Percentiles rank a stretch among this genome's conserved stretches.
phyloP scores from a whole-genome alignment of 345 rosid genomes.

The Balakata baccata region DNA sequence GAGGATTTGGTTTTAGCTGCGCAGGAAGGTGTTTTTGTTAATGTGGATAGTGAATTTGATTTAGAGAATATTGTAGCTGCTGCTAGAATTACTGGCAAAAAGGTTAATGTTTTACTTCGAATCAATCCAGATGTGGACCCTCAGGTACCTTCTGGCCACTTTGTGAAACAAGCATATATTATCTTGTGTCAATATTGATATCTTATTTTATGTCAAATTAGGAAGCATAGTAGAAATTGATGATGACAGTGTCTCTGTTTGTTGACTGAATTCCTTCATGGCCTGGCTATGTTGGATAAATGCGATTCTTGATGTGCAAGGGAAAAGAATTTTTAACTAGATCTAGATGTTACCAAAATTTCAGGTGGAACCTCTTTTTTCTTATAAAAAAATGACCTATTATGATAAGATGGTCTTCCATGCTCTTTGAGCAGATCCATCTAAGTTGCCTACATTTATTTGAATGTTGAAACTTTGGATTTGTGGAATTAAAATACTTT shows the following conservation, averaged over 20 bases:
- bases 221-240: not conserved
- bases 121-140: constrained; percentile 99
- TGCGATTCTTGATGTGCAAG: not conserved
- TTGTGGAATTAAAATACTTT: not conserved
- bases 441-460: not conserved
- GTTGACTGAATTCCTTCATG: not conserved
- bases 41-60: constrained; percentile 95
- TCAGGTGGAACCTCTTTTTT: too few relatives aligned
- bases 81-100: constrained; percentile 76
- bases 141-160: constrained; percentile 50
- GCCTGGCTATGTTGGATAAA: not conserved
- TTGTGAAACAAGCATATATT: not conserved
- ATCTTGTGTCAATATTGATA: not conserved
- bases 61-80: constrained; percentile 82
- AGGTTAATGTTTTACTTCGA: constrained; percentile 87
- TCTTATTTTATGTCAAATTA: not conserved
- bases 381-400: too few relatives aligned
- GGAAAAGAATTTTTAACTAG: not conserved
- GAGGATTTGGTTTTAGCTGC: constrained; percentile 96
- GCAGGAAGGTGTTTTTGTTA: constrained; percentile 87
- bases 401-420: not conserved
- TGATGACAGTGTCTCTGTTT: not conserved
- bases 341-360: not conserved
- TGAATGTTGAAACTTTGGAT: not conserved
- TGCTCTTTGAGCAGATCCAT: not conserved